Percentiles rank a stretch among this genome's conserved stretches.
Evolutionary conservation across 371 early-diverging fungal genomes (phyloP).

Genomic region (Lichtheimia ramosa): DNA sequence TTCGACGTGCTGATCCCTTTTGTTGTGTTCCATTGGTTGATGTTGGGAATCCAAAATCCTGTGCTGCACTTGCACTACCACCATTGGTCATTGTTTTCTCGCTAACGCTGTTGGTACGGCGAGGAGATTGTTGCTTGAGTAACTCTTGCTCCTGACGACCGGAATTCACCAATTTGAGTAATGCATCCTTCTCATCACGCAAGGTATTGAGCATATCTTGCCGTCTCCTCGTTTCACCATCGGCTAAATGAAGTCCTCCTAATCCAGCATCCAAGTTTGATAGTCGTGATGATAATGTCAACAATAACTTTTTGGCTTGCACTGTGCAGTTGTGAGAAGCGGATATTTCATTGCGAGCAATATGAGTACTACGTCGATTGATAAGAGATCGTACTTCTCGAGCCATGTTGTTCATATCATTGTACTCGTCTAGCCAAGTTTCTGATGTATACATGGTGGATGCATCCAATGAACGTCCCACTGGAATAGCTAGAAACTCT

Average conservation of each 20-base stretch:
- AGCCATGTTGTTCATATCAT: slow-evolving; percentile 55
- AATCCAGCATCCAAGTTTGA: slow-evolving; percentile 59
- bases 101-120: slow-evolving; percentile 1
- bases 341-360: slow-evolving; percentile 70
- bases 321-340: slow-evolving; percentile 73
- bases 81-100: neutral
- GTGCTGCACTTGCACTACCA: neutral
- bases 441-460: slow-evolving; percentile 57
- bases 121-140: slow-evolving; percentile 2
- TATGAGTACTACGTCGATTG: slow-evolving; percentile 65
- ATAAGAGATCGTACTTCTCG: slow-evolving; percentile 72
- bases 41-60: slow-evolving; percentile 27
- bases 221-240: slow-evolving; percentile 71
- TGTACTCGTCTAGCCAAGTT: slow-evolving; percentile 81
- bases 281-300: slow-evolving; percentile 42
- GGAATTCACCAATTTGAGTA: slow-evolving; percentile 50
- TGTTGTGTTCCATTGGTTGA: slow-evolving; percentile 2
- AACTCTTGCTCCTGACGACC: slow-evolving; percentile 48
- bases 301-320: slow-evolving; percentile 73
- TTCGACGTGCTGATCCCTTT: neutral
- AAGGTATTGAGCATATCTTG: slow-evolving; percentile 71
- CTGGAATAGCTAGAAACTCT: slow-evolving; percentile 72
- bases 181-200: slow-evolving; percentile 64
- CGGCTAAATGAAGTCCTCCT: slow-evolving; percentile 48
- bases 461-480: slow-evolving; percentile 29